phyloP scores from a whole-genome alignment of 2,329 filamentous ascomycete genomes.

The Lasiodiplodia hormozganensis region DNA sequence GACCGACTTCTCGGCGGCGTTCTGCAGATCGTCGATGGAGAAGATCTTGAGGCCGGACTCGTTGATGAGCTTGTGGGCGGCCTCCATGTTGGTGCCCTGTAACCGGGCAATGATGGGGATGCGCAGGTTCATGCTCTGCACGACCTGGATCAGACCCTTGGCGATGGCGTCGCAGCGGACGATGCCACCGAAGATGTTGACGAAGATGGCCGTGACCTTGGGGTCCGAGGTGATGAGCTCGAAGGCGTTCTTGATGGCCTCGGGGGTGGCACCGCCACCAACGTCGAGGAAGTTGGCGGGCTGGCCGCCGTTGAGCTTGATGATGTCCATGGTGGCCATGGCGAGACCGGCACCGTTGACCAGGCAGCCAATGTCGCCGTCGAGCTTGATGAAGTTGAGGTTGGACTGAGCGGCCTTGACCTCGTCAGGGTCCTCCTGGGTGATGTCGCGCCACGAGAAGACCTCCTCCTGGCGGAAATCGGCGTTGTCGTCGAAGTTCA shows the following conservation, averaged over 20 bases:
- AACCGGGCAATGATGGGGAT: constrained; percentile 96
- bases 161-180: constrained; percentile 98
- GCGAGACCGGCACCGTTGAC: constrained; percentile 99
- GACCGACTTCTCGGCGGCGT: constrained; percentile 94
- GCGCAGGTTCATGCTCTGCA: constrained; percentile 91
- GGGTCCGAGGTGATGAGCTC: constrained; percentile 98
- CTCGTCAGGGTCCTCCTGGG: constrained; percentile 96
- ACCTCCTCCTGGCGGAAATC: constrained; percentile 98
- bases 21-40: constrained; percentile 98
- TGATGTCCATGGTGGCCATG: constrained; percentile 99
- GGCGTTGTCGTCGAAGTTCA: constrained; percentile 98
- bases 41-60: constrained; percentile 99
- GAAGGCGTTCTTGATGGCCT: constrained; percentile 96
- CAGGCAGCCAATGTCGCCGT: constrained; percentile 98
- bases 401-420: constrained; percentile 93
- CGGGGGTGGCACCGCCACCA: constrained; percentile 93
- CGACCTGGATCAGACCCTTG: constrained; percentile 92
- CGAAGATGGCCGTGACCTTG: constrained; percentile 98
- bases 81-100: constrained; percentile 98
- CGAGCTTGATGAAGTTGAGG: constrained; percentile 99
- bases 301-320: constrained; percentile 96
- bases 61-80: constrained; percentile 90
- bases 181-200: constrained; percentile 99
- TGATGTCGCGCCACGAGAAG: constrained; percentile 90
- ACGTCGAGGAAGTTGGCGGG: constrained; percentile 99